phyloP scores from a whole-genome alignment of 2,329 filamentous ascomycete genomes.

The Septoria petroselini region DNA sequence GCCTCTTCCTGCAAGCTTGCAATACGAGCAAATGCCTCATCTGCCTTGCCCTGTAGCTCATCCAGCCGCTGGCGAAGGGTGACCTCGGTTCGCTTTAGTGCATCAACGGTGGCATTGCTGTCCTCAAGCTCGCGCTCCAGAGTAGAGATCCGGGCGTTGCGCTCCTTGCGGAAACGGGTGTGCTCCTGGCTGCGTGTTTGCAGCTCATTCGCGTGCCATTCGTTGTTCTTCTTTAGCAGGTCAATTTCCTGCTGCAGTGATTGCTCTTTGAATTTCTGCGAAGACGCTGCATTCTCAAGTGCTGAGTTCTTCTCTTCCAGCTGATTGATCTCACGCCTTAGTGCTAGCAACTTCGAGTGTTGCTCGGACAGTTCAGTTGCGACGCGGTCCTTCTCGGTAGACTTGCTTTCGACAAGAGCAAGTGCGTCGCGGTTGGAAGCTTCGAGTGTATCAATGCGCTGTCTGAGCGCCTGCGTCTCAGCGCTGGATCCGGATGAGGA shows the following conservation, averaged over 20 bases:
- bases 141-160: slow-evolving; percentile 82
- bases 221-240: slow-evolving; percentile 80
- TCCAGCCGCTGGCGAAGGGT: slow-evolving; percentile 77
- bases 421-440: slow-evolving; percentile 89
- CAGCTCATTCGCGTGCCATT: slow-evolving; percentile 89
- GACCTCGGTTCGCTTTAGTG: slow-evolving; percentile 74
- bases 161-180: slow-evolving; percentile 89
- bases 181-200: slow-evolving; percentile 86
- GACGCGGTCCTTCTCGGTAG: slow-evolving; percentile 77
- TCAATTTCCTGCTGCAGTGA: slow-evolving; percentile 87
- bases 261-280: slow-evolving; percentile 86
- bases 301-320: slow-evolving; percentile 82
- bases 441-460: slow-evolving; percentile 82
- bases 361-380: slow-evolving; percentile 82
- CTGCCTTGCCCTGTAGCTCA: slow-evolving; percentile 79
- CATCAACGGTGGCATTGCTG: slow-evolving; percentile 69
- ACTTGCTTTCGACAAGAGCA: slow-evolving; percentile 84
- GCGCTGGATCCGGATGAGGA: slow-evolving; percentile 69
- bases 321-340: slow-evolving; percentile 75
- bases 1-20: slow-evolving; percentile 83
- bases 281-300: slow-evolving; percentile 74
- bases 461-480: slow-evolving; percentile 71
- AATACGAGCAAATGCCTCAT: slow-evolving; percentile 76
- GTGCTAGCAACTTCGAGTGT: slow-evolving; percentile 80
- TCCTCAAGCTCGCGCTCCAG: slow-evolving; percentile 89